phyloP scores from a whole-genome alignment of 2,329 filamentous ascomycete species.

The Remersonia thermophila region DNA sequence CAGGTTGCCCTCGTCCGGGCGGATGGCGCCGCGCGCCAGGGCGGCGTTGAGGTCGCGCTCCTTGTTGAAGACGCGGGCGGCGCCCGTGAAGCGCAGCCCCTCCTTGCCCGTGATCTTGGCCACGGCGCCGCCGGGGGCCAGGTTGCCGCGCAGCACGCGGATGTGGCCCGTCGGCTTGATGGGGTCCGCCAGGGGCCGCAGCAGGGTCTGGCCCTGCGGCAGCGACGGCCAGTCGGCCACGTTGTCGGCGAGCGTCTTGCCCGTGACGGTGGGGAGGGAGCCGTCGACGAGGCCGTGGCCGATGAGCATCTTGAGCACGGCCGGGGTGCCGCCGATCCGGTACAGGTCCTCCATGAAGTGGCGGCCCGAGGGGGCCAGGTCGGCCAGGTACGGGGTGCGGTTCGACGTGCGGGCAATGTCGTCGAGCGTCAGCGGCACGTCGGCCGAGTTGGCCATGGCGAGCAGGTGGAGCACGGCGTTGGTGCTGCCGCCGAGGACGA shows the following conservation, averaged over 20 bases:
- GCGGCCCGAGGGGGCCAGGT: conserved; percentile 71
- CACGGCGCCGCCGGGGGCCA: conserved; percentile 79
- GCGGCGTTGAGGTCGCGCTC: conserved; percentile 68
- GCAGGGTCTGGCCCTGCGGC: conserved; percentile 68
- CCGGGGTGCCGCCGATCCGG: conserved; percentile 71
- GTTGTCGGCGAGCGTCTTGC: conserved; percentile 73
- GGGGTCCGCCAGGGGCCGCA: conserved; percentile 56
- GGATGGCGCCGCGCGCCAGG: conserved; percentile 47
- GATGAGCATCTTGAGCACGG: conserved; percentile 75
- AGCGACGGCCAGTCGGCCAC: conserved; percentile 65
- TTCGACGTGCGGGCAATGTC: conserved; percentile 73
- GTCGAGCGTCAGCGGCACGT: conserved; percentile 63
- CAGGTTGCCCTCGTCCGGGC: conserved; percentile 52
- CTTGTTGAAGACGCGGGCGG: conserved; percentile 75
- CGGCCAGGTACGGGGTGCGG: conserved; percentile 75
- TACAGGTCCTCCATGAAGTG: conserved; percentile 81
- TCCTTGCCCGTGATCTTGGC: conserved; percentile 97
- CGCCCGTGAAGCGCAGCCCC: conserved; percentile 68
- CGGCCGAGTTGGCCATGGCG: conserved; percentile 79
- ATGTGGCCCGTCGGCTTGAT: conserved; percentile 83
- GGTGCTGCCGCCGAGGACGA: conserved; percentile 82
- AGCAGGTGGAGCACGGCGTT: conserved; percentile 83
- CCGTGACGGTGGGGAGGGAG: conserved; percentile 67
- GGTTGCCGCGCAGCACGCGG: conserved; percentile 75
- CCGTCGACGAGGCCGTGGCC: conserved; percentile 66